Base-by-base conservation (phyloP, 192 early-diverging fungal genomes). In the Dissophora globulifera region DNA sequence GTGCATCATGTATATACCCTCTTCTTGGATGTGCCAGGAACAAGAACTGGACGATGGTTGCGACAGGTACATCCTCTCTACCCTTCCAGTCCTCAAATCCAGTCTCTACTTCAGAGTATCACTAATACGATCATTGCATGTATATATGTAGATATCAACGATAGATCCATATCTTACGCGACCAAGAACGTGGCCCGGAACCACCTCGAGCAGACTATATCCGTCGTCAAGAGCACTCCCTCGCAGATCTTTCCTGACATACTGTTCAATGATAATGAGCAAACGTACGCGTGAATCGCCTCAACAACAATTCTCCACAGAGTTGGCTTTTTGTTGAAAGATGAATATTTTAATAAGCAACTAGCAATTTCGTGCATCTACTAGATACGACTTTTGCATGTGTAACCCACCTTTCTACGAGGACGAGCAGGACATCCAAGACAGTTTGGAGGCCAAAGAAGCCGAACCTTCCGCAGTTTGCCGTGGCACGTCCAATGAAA, bases 401-500 rank as follows among this genome's bases (percentile, higher is more conserved):
- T 96, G 94, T 72, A 97, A 97, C 62, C 95, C 94, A 31, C 95
- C 95, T 31, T 97, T 96, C 63, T 97, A 93, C 60, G 80, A 62
- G 11, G 84, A 79, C 59, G 58, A 64, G 7, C 79, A 81, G 20
- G 90, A 95, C 35, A 86, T 90, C 12, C 58, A 82, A 20, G 67
- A 68, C 13, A 78, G 86, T 2, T 50, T 78, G 1, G 59, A 76
- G 0, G 58, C 45, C n/a, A 96, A 96, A 51, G 62, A 68, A 1
- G 51, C 59, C 0, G 43, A 54, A 26, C 87, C 94, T 1, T 76
- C 69, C 1, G 83, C 87, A 13, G 71, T 87, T 25, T 92, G 89
- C 32, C 83, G 62, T 3, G 93, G 89, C 7, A 82, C 88, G 2
- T 40, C 62, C 0, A 79, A 83, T 29, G 95, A 97, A 78, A 90